phyloP scores from a whole-genome alignment of 2,329 filamentous ascomycete species.

The Geosmithia morbida region DNA sequence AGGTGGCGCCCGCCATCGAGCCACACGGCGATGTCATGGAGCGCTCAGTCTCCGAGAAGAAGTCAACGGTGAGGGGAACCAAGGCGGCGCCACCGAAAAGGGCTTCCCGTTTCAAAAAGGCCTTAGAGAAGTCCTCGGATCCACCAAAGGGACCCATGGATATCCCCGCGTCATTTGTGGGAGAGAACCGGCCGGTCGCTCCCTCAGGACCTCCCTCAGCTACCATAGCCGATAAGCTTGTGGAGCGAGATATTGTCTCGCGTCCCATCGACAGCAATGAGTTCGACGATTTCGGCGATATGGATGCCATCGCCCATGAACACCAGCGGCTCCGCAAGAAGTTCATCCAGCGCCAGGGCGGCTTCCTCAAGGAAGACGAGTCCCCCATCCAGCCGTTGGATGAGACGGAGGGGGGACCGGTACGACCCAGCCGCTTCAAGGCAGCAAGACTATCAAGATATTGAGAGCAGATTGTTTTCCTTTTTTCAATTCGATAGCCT shows the following conservation, averaged over 20 bases:
- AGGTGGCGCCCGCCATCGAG: slow-evolving; percentile 19
- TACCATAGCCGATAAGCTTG: slow-evolving; percentile 44
- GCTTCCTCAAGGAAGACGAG: slow-evolving; percentile 62
- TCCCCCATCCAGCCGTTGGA: slow-evolving; percentile 52
- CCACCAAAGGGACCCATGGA: slow-evolving; percentile 27
- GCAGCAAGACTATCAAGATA: slow-evolving; percentile 48
- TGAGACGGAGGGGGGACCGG: slow-evolving; percentile 47
- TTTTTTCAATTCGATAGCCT: neutral
- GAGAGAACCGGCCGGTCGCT: slow-evolving; percentile 19
- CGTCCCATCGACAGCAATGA: slow-evolving; percentile 29
- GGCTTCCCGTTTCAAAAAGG: slow-evolving; percentile 37
- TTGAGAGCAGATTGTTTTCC: slow-evolving; percentile 9
- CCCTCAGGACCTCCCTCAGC: slow-evolving; percentile 34
- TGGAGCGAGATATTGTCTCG: slow-evolving; percentile 33
- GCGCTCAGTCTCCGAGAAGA: slow-evolving; percentile 18
- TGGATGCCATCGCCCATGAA: slow-evolving; percentile 66
- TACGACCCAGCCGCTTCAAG: slow-evolving; percentile 59
- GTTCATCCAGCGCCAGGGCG: slow-evolving; percentile 71
- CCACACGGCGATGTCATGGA: slow-evolving; percentile 33
- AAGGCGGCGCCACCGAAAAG: slow-evolving; percentile 14
- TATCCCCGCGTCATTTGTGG: slow-evolving; percentile 23
- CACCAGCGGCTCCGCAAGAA: slow-evolving; percentile 73
- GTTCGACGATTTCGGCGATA: slow-evolving; percentile 47
- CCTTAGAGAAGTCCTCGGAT: slow-evolving; percentile 9
- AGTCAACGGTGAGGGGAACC: neutral